Evolutionary conservation across 2,329 filamentous ascomycete genomes (phyloP), one percentile per base, ranked within the genome.

Genomic region (Cordyceps cateniannulata): DNA sequence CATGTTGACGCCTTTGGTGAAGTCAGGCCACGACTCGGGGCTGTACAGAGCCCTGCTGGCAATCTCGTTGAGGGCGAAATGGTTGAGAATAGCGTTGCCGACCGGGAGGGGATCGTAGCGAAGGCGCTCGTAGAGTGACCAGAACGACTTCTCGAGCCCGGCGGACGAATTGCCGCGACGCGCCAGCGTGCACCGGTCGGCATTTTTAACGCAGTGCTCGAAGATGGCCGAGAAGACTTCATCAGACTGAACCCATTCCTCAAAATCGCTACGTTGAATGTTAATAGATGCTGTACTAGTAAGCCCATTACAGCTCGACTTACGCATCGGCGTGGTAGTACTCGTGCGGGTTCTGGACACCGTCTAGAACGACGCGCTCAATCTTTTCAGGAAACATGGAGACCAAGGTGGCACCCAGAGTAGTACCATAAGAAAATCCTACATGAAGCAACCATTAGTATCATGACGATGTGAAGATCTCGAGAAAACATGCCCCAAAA

Each of bases 371-470:
- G 10, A 77, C 59, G 38, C 68, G 68, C 24, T 75, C 75, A 24
- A 78, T 68, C 44, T 71, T 67, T 24, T 77, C 72, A 1, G 76
- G 77, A 61, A 77, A 77, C 71, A 79, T 74, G 22, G 74, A 71
- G 7, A 73, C 73, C 14, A 73, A 65, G 0, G 71, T 76, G 3
- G 68, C 67, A 7, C 77, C 77, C 1, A 79, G 63, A 6, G 71
- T 65, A 1, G 73, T 75, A 16, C 76, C 76, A 58, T 78, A 78
- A 1, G 75, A 77, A 61, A 73, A 66, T 3, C 24, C 9, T 22
- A 25, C 6, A n/a, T 3, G 27, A 35, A 24, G 8, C 3, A 22
- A 40, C 24, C 3, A 20, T 53, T 25, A 60, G 14, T 3, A 35
- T 38, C 16, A 40, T 25, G 20, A 47, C 12, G 10, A 3, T 38